Percentiles rank a stretch among this genome's conserved stretches.
phyloP scores from a whole-genome alignment of 345 rosid species.

The Geranium rotundifolium region DNA sequence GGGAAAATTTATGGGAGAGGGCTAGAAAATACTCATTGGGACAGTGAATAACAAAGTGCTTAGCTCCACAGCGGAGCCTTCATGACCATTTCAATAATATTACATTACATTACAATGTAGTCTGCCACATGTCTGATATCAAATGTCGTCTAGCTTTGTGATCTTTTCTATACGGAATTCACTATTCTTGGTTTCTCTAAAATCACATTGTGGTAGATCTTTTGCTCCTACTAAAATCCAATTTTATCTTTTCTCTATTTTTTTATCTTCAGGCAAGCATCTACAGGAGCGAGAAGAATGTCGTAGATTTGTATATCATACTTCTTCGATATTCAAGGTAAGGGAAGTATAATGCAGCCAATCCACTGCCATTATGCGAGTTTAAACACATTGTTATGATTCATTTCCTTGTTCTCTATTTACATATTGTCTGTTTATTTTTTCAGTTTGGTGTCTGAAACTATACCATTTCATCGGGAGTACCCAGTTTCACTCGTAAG shows the following conservation, averaged over 20 bases:
- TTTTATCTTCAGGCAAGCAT: constrained; percentile 48
- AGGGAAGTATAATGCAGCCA: constrained; percentile 1
- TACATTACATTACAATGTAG: neutral
- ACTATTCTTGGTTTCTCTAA: neutral
- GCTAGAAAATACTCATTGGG: neutral
- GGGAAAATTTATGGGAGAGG: neutral
- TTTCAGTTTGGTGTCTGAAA: constrained; percentile 84
- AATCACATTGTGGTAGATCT: neutral
- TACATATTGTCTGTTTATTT: constrained; percentile 4
- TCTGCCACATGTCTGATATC: neutral
- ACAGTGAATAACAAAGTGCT: neutral
- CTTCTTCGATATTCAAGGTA: constrained; percentile 87
- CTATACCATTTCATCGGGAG: constrained; percentile 86
- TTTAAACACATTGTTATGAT: neutral
- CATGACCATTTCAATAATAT: neutral
- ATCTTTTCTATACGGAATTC: neutral
- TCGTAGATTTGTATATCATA: constrained; percentile 81
- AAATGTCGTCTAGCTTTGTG: neutral
- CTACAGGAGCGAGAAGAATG: constrained; percentile 73
- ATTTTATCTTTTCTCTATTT: neutral
- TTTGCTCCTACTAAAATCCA: neutral
- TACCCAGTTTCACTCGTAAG: constrained; percentile 43
- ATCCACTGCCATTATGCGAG: neutral
- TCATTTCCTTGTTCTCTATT: neutral
- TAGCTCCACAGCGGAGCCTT: neutral